These are phyloP conservation scores for Candida orba DNA, from an alignment of 805 yeast genomes.

Conservation along the genomic window DNA sequence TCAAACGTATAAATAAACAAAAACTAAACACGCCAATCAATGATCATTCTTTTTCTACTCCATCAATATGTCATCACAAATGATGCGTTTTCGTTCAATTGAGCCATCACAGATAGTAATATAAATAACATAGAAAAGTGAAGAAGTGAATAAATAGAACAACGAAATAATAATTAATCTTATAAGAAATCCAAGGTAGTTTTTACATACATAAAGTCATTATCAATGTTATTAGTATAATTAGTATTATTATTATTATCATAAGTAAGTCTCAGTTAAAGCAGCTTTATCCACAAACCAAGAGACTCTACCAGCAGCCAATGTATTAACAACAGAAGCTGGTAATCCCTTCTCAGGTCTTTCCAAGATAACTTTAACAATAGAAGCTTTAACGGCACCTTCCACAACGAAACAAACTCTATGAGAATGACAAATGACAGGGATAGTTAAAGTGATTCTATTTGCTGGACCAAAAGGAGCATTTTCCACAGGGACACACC, in stretches of 20 bases:
- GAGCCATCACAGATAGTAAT: no score
- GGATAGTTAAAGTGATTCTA: slow-evolving; percentile 86
- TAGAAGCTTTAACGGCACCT: slow-evolving; percentile 92
- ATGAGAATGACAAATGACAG: slow-evolving; percentile 90
- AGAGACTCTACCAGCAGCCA: slow-evolving; percentile 92
- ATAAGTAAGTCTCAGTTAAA: slow-evolving; percentile 44
- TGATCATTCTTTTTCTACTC: no score
- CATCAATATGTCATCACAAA: no score
- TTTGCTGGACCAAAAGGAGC: slow-evolving; percentile 86
- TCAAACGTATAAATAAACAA: no score
- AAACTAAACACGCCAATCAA: no score
- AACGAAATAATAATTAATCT: no score
- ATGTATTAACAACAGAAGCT: slow-evolving; percentile 86
- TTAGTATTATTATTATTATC: not conserved
- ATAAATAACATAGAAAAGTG: no score
- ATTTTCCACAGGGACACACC: slow-evolving; percentile 90
- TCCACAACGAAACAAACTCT: slow-evolving; percentile 93
- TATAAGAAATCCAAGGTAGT: no score
- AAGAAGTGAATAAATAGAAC: no score
- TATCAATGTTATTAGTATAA: no score
- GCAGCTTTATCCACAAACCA: slow-evolving; percentile 98
- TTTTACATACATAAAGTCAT: no score
- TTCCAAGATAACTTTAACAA: slow-evolving; percentile 86
- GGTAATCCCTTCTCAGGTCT: slow-evolving; percentile 96
- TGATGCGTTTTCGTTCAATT: no score